Evolutionary conservation across 192 early-diverging fungal species (phyloP), one percentile per base, ranked within the genome.

Genomic region (Entomortierella chlamydospora): DNA sequence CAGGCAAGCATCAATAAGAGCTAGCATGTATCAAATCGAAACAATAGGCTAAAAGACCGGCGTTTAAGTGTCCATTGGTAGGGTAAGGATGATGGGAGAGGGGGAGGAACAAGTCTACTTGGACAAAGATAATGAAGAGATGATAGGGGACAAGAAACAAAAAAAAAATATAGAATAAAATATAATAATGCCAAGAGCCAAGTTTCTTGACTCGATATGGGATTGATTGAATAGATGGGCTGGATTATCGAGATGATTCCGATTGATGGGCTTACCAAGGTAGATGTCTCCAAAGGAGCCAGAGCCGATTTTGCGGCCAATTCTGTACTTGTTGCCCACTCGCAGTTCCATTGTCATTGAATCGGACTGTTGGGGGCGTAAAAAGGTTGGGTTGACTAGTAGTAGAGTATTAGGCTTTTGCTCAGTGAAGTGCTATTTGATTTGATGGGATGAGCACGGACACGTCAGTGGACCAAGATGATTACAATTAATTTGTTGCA

Each of bases 251-350:
- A 10, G 34, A 10, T 37, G 34, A 37, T 7, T 37, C 10, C 5
- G 10, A 37, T 37, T 34, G 3, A 30, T 33, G 12, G 20, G 64
- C 86, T 81, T 83, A 95, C 95, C 95, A 61, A 97, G 90, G 81
- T 94, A 98, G 81, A 99, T 97, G 72, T 98, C 98, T 47, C 98
- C 98, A 91, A 99, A 99, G 49, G 94, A 95, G 54, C 98, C 98
- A 53, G 92, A 93, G 47, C 98, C 98, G 84, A 99, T 95, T 86
- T 98, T 99, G 57, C 95, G 88, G 56, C 96, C 96, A 64, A 99
- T 91, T 56, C 93, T 88, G 87, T 92, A 99, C 85, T 95, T 96
- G 85, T 95, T 94, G 81, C 93, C 97, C 58, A 99, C 93, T 82
- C 96, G 83, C 72, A 94, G 84, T 83, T 94, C 92, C 89, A 94